These are phyloP conservation scores for Diddensiella caesifluorescens DNA, from an alignment of 805 yeast genomes.

Conservation along the genomic window DNA sequence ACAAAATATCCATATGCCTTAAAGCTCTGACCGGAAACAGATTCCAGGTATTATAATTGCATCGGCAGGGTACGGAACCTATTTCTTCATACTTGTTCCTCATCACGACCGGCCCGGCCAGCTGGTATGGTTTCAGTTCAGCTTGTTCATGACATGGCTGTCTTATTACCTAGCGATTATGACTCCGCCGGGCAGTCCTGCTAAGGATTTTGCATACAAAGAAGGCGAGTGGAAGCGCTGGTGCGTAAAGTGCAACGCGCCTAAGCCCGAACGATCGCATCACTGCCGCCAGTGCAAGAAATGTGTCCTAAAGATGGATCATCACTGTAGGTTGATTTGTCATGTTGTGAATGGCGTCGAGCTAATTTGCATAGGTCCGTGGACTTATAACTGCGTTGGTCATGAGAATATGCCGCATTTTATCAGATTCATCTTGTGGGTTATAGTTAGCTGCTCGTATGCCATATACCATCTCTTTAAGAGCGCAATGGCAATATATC, in stretches of 20 bases:
- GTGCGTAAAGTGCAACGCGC: slow-evolving; percentile 65
- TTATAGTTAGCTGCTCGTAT: slow-evolving; percentile 33
- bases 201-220: slow-evolving; percentile 40
- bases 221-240: slow-evolving; percentile 55
- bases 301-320: slow-evolving; percentile 89
- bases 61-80: slow-evolving; percentile 57
- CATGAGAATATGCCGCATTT: slow-evolving; percentile 73
- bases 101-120: slow-evolving; percentile 36
- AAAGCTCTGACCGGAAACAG: slow-evolving; percentile 27
- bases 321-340: slow-evolving; percentile 48
- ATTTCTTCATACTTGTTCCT: slow-evolving; percentile 45
- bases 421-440: slow-evolving; percentile 67
- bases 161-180: slow-evolving; percentile 67
- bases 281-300: slow-evolving; percentile 66
- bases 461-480: slow-evolving; percentile 40
- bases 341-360: not conserved
- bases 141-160: slow-evolving; percentile 59
- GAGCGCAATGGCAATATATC: slow-evolving; percentile 40
- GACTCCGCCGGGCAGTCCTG: slow-evolving; percentile 65
- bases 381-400: slow-evolving; percentile 92
- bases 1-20: not conserved
- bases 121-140: slow-evolving; percentile 45
- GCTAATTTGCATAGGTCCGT: slow-evolving; percentile 41
- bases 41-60: slow-evolving; percentile 62
- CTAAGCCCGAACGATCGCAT: slow-evolving; percentile 80